These are phyloP conservation scores for Taxawa tesnikishii DNA, from an alignment of 2,329 filamentous ascomycete genomes.

Conservation along the genomic window DNA sequence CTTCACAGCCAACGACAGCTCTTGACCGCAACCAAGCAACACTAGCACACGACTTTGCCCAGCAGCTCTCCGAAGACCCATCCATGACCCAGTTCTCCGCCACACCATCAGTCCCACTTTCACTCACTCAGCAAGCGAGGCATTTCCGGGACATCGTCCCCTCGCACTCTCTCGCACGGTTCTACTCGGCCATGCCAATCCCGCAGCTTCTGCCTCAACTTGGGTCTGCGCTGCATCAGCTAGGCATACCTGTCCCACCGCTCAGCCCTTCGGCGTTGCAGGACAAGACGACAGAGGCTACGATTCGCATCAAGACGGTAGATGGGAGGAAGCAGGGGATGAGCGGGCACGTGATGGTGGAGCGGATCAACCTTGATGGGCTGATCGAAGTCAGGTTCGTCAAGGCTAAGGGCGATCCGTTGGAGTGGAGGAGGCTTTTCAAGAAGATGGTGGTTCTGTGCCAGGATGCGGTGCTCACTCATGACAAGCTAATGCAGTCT, in stretches of 20 bases:
- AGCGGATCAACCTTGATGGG: conserved; percentile 45
- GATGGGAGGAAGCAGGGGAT: conserved; percentile 62
- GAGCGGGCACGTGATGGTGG: conserved; percentile 63
- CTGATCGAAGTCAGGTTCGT: conserved; percentile 79
- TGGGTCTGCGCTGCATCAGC: conserved; percentile 66
- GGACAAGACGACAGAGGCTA: conserved; percentile 36
- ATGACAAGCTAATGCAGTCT: too few relatives aligned
- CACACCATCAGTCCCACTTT: conserved; percentile 65
- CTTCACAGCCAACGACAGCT: conserved; percentile 37
- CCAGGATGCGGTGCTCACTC: conserved; percentile 67
- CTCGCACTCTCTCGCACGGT: conserved; percentile 73
- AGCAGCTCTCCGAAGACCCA: conserved; percentile 72
- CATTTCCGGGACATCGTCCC: conserved; percentile 87
- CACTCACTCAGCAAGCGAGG: conserved; percentile 77
- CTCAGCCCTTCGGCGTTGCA: conserved; percentile 19
- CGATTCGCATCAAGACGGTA: conserved; percentile 60
- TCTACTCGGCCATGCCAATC: conserved; percentile 73
- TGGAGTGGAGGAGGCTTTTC: conserved; percentile 95
- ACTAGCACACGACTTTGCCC: conserved; percentile 28
- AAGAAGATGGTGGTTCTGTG: conserved; percentile 86
- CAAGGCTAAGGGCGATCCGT: conserved; percentile 87
- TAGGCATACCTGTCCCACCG: conserved; percentile 62
- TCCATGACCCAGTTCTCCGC: conserved; percentile 73
- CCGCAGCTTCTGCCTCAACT: conserved; percentile 68
- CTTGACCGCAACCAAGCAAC: conserved; percentile 21